Evolutionary conservation across 2,329 filamentous ascomycete genomes (phyloP).

Genomic region (Curvularia eragrostidis): DNA sequence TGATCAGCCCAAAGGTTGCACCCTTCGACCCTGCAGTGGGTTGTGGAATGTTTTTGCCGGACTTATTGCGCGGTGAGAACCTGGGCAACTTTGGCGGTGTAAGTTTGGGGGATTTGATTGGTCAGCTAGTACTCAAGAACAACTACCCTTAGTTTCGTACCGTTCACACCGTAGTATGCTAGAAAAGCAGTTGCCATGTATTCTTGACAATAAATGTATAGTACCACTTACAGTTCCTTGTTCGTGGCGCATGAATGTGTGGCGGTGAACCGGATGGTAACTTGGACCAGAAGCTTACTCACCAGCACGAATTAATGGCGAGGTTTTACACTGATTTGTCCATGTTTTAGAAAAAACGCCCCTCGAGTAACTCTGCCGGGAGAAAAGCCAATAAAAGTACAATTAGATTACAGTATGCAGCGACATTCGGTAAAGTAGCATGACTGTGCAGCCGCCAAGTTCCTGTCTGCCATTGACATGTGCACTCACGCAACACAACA

Average conservation of each 20-base stretch:
- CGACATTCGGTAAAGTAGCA: not conserved
- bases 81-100: slow-evolving; percentile 10
- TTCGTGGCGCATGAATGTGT: too few species aligned
- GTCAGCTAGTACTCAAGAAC: not conserved
- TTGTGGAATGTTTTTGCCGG: slow-evolving; percentile 18
- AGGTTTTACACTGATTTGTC: not conserved
- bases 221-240: not conserved
- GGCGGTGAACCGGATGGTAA: not conserved
- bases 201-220: not conserved
- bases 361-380: not conserved
- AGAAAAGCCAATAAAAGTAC: not conserved
- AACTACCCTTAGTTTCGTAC: not conserved
- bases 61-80: slow-evolving; percentile 18
- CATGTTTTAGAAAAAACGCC: not conserved
- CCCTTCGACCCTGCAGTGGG: slow-evolving; percentile 12
- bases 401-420: not conserved
- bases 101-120: slow-evolving; percentile 1
- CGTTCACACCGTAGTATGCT: not conserved
- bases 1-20: slow-evolving; percentile 46
- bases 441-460: not conserved
- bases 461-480: not conserved
- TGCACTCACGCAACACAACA: not conserved
- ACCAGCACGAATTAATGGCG: too few species aligned
- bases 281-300: not conserved
- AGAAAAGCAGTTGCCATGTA: not conserved